These are phyloP conservation scores for Drosera spatulata DNA, from an alignment of 179 eudicot genomes.

Conservation along the genomic window DNA sequence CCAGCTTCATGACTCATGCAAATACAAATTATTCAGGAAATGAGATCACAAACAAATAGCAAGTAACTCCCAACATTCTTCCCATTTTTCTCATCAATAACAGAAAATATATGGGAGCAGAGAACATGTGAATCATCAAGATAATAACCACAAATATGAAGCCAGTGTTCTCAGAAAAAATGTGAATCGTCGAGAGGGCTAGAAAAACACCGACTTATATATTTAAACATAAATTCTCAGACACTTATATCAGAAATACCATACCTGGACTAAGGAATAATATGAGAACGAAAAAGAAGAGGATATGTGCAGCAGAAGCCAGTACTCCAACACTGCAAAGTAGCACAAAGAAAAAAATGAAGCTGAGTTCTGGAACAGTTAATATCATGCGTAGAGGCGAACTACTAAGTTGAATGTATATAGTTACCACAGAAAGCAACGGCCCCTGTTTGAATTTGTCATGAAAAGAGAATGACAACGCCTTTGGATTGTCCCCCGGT, in stretches of 20 bases:
- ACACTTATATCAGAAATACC: neutral
- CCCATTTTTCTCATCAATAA: slow-evolving; percentile 43
- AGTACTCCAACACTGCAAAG: slow-evolving; percentile 81
- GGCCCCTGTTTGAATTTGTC: slow-evolving; percentile 91
- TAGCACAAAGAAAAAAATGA: neutral
- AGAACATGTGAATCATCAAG: too few species aligned
- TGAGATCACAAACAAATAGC: too few species aligned
- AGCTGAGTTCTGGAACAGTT: neutral
- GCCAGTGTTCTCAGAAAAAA: slow-evolving; percentile 34
- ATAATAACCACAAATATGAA: too few species aligned
- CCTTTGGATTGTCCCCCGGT: slow-evolving; percentile 76
- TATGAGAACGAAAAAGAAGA: slow-evolving; percentile 61
- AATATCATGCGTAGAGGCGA: neutral
- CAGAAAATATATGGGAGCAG: too few species aligned
- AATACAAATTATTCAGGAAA: too few species aligned
- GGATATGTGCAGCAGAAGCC: slow-evolving; percentile 94
- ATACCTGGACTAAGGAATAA: slow-evolving; percentile 48
- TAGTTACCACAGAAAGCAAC: slow-evolving; percentile 76
- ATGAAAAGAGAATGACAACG: slow-evolving; percentile 75
- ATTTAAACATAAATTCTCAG: neutral
- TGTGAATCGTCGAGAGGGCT: slow-evolving; percentile 16
- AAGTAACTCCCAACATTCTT: too few species aligned
- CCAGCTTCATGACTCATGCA: too few species aligned
- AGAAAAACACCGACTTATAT: neutral
- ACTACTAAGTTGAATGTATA: neutral